Evolutionary conservation across 2,329 filamentous ascomycete genomes (phyloP).

Genomic region (Ceratocystis smalleyi): DNA sequence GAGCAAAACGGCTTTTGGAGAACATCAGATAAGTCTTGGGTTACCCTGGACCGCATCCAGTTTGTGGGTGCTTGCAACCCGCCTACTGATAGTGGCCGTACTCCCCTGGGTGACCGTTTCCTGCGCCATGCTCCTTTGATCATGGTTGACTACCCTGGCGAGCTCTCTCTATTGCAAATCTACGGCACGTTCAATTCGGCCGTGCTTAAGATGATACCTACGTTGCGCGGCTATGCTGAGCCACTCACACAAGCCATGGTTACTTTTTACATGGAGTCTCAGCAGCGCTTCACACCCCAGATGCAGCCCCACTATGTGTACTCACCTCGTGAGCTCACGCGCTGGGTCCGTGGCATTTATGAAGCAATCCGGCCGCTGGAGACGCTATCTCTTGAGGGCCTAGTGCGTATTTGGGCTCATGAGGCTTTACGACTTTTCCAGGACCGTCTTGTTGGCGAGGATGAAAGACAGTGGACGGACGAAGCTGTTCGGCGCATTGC

Average conservation of each 20-base stretch:
- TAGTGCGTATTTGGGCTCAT: conserved; percentile 95
- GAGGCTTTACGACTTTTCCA: conserved; percentile 93
- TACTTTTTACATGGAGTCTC: conserved; percentile 84
- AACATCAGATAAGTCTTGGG: conserved; percentile 94
- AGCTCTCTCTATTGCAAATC: conserved; percentile 86
- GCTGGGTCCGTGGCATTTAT: conserved; percentile 95
- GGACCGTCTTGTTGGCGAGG: conserved; percentile 85
- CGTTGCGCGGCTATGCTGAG: conserved; percentile 87
- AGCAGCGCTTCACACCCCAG: conserved; percentile 83
- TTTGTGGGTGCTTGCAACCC: conserved; percentile 99
- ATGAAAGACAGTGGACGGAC: conserved; percentile 90
- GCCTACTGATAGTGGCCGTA: conserved; percentile 91
- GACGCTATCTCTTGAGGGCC: conserved; percentile 69
- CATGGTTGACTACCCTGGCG: conserved; percentile 98
- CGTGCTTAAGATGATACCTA: conserved; percentile 88
- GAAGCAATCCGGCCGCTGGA: conserved; percentile 91
- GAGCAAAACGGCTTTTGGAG: conserved; percentile 99
- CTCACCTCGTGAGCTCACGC: conserved; percentile 91
- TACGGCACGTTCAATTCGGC: conserved; percentile 97
- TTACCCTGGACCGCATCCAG: conserved; percentile 91
- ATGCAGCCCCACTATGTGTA: conserved; percentile 99
- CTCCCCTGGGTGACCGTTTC: conserved; percentile 83
- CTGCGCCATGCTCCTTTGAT: conserved; percentile 92
- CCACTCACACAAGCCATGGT: conserved; percentile 96
- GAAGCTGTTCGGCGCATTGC: conserved; percentile 77